Base-by-base conservation (phyloP, 1,139 yeast genomes). In the Kazachstania sp. region DNA sequence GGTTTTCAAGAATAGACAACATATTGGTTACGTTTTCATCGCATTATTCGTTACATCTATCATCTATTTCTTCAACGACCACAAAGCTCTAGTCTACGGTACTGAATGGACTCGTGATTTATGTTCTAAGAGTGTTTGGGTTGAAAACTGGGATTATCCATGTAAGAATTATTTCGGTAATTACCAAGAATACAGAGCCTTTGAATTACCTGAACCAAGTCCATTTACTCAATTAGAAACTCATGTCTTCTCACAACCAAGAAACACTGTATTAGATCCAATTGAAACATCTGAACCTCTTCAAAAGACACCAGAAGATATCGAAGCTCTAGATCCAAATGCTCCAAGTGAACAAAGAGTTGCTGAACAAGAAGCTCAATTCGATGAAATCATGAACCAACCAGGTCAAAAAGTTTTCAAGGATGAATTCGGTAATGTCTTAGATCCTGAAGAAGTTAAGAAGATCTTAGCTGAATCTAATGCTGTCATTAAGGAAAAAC, bases 131-230 rank as follows among this genome's bases (percentile, higher is more conserved):
- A 70, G 87, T 46, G 80, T 79, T 68, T 70, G 80, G 58, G 56
- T 85, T 30, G 64, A 72, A 18, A 71, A 77, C 9, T 86, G 95
- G 98, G 98, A 92, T 71, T 92, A 81, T 64, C 85, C 82, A 61
- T 92, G 98, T 68, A 70, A 70, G 52, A 60, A 72, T 19, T 87
- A 57, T 47, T 48, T 58, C 35, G 54, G 56, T 38, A 45, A 54
- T n/a, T 52, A 51, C 37, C 59, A 52, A 18, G 61, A 54, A 2
- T 61, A 58, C 32, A 43, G 30, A 18, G 39, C 26, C 26, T 35
- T 28, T 35, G 44, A 40, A 32, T 20, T 34, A 18, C 34, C 40
- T 18, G 37, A 18, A 16, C 18, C 41, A 12, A 29, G 41, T 37
- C 20, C 41, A 9, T 40, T 31, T 16, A 40, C 47, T 28, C 44